A percentile compares a stretch with the other conserved stretches of the same genome.
Conservation (phyloP, 305 asterid genomes). For the Fraxinus sp. region DNA sequence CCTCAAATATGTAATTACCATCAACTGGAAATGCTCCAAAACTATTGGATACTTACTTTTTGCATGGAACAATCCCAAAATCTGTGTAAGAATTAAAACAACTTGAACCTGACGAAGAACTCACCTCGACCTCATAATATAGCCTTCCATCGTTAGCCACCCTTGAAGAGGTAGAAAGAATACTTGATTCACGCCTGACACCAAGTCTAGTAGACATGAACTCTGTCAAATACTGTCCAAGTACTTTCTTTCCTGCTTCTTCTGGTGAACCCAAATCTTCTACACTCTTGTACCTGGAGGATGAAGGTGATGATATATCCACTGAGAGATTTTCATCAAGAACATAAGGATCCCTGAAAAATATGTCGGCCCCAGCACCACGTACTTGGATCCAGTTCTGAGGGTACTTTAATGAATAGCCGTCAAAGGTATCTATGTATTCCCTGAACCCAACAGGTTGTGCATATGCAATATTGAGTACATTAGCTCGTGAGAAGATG, state of each 20-base stretch:
- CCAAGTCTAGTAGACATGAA: slow-evolving; percentile 98
- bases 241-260: slow-evolving; percentile 76
- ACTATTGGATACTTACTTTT: no score
- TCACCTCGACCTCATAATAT: slow-evolving; percentile 81
- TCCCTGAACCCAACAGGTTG: slow-evolving; percentile 65
- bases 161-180: slow-evolving; percentile 79
- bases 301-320: slow-evolving; percentile 88
- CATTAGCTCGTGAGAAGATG: slow-evolving; percentile 38
- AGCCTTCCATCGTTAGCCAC: slow-evolving; percentile 78
- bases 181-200: slow-evolving; percentile 70
- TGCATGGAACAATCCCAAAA: no score
- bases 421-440: slow-evolving; percentile 76
- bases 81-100: neutral
- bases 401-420: slow-evolving; percentile 82
- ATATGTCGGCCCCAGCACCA: slow-evolving; percentile 94
- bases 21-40: neutral
- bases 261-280: slow-evolving; percentile 91
- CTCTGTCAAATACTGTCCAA: slow-evolving; percentile 81
- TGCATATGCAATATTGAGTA: slow-evolving; percentile 43
- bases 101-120: slow-evolving; percentile 18
- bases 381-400: slow-evolving; percentile 91
- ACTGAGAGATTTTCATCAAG: slow-evolving; percentile 86
- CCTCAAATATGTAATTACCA: neutral
- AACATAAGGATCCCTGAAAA: slow-evolving; percentile 89
- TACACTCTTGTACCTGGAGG: slow-evolving; percentile 73